phyloP scores from a whole-genome alignment of 169 alveolate genomes.

The Toxoplasma gondii region DNA sequence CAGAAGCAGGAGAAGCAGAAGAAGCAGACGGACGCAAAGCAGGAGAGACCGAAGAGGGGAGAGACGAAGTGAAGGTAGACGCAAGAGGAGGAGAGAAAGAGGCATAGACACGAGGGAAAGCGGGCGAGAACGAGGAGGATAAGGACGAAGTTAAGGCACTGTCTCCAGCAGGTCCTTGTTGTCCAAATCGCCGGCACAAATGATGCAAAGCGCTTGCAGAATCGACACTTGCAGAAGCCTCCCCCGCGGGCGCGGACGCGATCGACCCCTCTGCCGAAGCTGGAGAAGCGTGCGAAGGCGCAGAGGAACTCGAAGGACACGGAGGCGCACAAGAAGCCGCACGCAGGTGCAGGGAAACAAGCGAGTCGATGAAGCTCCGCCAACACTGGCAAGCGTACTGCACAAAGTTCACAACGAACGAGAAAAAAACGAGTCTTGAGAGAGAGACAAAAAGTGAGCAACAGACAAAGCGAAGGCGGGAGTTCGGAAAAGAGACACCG shows the following conservation, averaged over 20 bases:
- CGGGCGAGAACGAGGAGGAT: no score
- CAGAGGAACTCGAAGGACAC: neutral
- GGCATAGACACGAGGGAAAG: no score
- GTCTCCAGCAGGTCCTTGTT: neutral
- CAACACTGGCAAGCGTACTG: constrained; percentile 43
- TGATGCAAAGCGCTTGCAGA: neutral
- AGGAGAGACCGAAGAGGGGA: neutral
- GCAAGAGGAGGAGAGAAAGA: no score
- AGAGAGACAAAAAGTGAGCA: no score
- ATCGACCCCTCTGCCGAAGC: neutral
- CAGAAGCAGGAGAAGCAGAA: no score
- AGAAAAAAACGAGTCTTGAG: no score
- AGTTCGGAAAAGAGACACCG: no score
- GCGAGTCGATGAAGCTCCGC: constrained; percentile 22
- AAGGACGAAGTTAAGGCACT: neutral
- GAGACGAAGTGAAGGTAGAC: no score
- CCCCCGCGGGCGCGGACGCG: neutral
- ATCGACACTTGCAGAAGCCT: neutral
- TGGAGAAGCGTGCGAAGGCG: neutral
- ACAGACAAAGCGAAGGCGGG: no score
- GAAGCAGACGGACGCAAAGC: neutral
- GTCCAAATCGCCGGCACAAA: neutral
- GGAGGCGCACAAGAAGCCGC: constrained; percentile 13
- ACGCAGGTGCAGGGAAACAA: constrained; percentile 30
- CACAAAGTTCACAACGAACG: neutral